phyloP scores from a whole-genome alignment of 179 eudicot species.

The Spergularia azorica region DNA sequence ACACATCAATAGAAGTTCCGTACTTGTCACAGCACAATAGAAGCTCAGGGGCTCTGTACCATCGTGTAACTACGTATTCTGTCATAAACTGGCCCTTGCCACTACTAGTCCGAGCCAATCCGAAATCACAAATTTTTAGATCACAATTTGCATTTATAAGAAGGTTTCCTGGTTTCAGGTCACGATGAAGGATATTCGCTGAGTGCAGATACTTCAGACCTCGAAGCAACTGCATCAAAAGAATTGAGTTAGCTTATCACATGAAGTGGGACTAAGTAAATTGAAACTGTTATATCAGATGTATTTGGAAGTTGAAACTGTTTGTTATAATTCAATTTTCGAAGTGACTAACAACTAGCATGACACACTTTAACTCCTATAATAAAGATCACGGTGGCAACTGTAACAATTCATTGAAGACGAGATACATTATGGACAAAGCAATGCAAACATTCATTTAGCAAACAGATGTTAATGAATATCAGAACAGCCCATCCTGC shows the following conservation, averaged over 20 bases:
- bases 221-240: conserved; percentile 17
- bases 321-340: too few relatives aligned
- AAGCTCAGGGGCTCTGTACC: conserved; percentile 42
- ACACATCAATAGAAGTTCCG: conserved; percentile 36
- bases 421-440: neutral
- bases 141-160: conserved; percentile 40
- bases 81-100: conserved; percentile 36
- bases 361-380: too few relatives aligned
- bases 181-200: conserved; percentile 37
- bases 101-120: conserved; percentile 34
- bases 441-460: neutral
- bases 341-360: too few relatives aligned
- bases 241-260: conserved; percentile 9
- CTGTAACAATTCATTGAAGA: neutral
- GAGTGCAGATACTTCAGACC: conserved; percentile 40
- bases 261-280: neutral
- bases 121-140: conserved; percentile 40
- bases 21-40: conserved; percentile 36
- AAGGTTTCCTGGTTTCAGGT: conserved; percentile 39
- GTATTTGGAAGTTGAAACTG: neutral
- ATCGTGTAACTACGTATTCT: conserved; percentile 40
- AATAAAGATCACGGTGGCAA: too few relatives aligned
- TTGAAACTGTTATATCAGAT: neutral
- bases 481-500: neutral
- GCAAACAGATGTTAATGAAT: neutral